phyloP scores from a whole-genome alignment of 768 basidiomycete species.

The Calocybe gangraenosa region DNA sequence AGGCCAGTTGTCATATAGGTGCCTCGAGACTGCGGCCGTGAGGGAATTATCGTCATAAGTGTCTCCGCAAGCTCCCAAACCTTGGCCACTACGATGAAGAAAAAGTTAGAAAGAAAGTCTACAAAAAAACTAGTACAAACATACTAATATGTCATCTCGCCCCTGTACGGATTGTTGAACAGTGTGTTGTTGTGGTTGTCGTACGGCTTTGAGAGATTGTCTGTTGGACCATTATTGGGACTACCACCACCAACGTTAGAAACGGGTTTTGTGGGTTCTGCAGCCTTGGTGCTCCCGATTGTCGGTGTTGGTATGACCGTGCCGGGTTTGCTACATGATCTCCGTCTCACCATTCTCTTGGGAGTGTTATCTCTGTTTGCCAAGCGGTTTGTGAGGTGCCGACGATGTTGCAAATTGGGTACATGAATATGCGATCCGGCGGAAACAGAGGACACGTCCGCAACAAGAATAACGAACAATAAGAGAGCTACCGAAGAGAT shows the following conservation, averaged over 20 bases:
- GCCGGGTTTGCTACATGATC: conserved; percentile 1
- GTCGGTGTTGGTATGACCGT: conserved; percentile 1
- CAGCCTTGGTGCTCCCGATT: not conserved
- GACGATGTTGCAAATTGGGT: conserved; percentile 19
- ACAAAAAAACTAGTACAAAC: conserved; percentile 9
- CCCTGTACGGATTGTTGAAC: conserved; percentile 21
- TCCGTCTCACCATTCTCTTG: conserved; percentile 5
- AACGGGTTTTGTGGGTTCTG: conserved; percentile 6
- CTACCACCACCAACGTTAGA: conserved; percentile 7
- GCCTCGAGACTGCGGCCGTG: conserved; percentile 25
- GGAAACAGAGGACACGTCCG: conserved; percentile 11
- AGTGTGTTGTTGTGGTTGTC: conserved; percentile 21
- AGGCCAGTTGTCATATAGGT: conserved; percentile 24
- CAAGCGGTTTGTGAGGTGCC: conserved; percentile 18
- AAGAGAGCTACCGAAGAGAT: conserved; percentile 19
- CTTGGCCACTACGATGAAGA: conserved; percentile 20
- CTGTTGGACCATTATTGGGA: conserved; percentile 22
- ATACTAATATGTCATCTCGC: conserved; percentile 29
- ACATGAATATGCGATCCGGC: conserved; percentile 17
- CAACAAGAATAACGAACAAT: conserved; percentile 17
- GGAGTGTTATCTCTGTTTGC: not conserved
- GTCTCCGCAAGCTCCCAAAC: conserved; percentile 26
- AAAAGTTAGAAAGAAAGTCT: conserved; percentile 1
- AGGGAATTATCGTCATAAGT: conserved; percentile 26
- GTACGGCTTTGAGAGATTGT: conserved; percentile 24